These are phyloP conservation scores for Ricinus communis DNA, from an alignment of 345 rosid genomes.

Conservation along the genomic window DNA sequence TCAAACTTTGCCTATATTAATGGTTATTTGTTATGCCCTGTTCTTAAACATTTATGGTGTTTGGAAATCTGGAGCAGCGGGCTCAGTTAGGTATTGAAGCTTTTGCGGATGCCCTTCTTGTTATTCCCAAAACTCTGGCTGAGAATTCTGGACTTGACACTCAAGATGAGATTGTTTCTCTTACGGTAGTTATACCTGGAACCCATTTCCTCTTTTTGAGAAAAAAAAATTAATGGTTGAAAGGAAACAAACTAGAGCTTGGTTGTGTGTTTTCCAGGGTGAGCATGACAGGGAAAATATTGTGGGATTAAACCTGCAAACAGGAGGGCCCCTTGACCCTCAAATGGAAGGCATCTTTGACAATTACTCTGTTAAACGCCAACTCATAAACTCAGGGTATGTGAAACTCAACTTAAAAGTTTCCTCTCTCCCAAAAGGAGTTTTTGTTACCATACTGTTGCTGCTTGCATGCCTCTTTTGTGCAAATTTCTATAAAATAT, in stretches of 20 bases:
- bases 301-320: conserved; percentile 79
- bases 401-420: not conserved
- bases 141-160: conserved; percentile 97
- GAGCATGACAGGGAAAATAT: conserved; percentile 91
- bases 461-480: not conserved
- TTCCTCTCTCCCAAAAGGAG: not conserved
- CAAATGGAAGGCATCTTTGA: conserved; percentile 89
- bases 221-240: not conserved
- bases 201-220: not conserved
- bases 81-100: conserved; percentile 98
- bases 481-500: not conserved
- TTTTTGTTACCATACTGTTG: not conserved
- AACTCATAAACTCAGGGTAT: conserved; percentile 85
- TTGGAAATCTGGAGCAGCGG: conserved; percentile 52
- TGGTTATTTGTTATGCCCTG: not conserved
- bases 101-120: conserved; percentile 96
- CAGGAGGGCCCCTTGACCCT: conserved; percentile 90
- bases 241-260: not conserved
- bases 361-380: conserved; percentile 95
- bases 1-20: not conserved
- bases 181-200: conserved; percentile 47
- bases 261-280: conserved; percentile 48
- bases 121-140: conserved; percentile 92
- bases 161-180: conserved; percentile 86
- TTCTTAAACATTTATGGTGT: conserved; percentile 15